phyloP scores from a whole-genome alignment of 768 basidiomycete genomes.

The Hydnomerulius pinastri region DNA sequence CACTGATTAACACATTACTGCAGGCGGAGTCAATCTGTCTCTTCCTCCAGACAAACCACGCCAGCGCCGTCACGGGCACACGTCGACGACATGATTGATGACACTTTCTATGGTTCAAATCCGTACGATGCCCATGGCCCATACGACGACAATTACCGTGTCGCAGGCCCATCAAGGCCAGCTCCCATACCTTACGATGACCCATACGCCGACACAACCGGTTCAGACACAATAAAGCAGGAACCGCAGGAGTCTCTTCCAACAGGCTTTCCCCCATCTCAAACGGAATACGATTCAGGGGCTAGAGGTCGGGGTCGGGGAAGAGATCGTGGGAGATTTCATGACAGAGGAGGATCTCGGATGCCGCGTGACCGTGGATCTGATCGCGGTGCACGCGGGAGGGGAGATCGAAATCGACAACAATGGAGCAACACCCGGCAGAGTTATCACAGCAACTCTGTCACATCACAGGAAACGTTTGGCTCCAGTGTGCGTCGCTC shows the following conservation, averaged over 20 bases:
- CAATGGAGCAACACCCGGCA: constrained; percentile 20
- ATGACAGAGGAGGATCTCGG: not conserved
- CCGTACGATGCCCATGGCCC: constrained; percentile 68
- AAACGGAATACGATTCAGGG: constrained; percentile 1
- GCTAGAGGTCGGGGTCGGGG: constrained; percentile 25
- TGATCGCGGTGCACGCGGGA: constrained; percentile 29
- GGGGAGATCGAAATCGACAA: constrained; percentile 18
- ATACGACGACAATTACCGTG: constrained; percentile 64
- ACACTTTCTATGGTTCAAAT: constrained; percentile 48
- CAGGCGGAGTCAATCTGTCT: constrained; percentile 56
- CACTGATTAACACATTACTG: constrained; percentile 4
- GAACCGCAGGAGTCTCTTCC: too few relatives aligned
- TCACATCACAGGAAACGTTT: constrained; percentile 30
- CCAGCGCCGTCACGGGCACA: constrained; percentile 54
- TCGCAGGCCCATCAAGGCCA: constrained; percentile 59
- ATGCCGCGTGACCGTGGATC: constrained; percentile 22
- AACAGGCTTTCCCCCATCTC: not conserved
- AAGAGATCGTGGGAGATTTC: constrained; percentile 25
- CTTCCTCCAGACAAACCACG: constrained; percentile 57
- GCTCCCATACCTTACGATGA: constrained; percentile 77
- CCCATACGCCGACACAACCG: constrained; percentile 61
- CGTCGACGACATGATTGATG: constrained; percentile 55
- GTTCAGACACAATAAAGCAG: constrained; percentile 22
- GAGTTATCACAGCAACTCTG: constrained; percentile 10
- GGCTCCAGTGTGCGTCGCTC: constrained; percentile 30